Evolutionary conservation across 805 yeast genomes (phyloP), one percentile per base, ranked within the genome.

Genomic region (Pichia rugopelliculosa): DNA sequence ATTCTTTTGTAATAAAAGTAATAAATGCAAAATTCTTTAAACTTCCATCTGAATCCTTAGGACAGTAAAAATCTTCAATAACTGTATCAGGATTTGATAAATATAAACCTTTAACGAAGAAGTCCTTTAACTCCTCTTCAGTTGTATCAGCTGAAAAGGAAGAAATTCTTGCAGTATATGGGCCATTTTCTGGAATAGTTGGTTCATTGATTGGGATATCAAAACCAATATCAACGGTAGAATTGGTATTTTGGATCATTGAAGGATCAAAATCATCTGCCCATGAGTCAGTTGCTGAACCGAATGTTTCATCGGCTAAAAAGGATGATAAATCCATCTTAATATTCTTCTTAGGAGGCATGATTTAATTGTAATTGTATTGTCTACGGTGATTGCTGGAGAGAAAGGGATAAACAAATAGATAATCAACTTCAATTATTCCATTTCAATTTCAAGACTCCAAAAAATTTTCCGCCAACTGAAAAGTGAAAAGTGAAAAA

Each of bases 271-370:
- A 75, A 52, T 80, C 86, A 59, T 87, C 95, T 42, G 89, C 93
- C 95, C 96, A 87, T 27, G 88, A 80, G 45, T 82, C 79, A 30
- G 41, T 36, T 4, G 46, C 18, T 44, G 79, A 80, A 41, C 86
- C 87, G 57, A 80, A 76, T 37, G 83, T 66, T 45, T 81, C 85
- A 68, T 85, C 93, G 59, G 81, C 79, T 64, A 87, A 76, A 75
- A 89, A 89, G 67, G 90, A 80, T 64, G 80, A 82, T 69, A 89
- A 77, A 75, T 86, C 91, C 93, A 88, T 85, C 71, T 82, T 87
- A 54, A 75, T 74, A 62, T 81, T 53, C 51, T 57, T 82, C 67
- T 80, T 79, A 60, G 84, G 84, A 58, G 79, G 79, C 81, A 72
- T 73, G 26, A 57, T 68, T 33, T 18, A 8, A 1, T 42, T n/a